Evolutionary conservation across 108 stramenopile species (phyloP).

Genomic region (Cyclostephanos invisitatus): DNA sequence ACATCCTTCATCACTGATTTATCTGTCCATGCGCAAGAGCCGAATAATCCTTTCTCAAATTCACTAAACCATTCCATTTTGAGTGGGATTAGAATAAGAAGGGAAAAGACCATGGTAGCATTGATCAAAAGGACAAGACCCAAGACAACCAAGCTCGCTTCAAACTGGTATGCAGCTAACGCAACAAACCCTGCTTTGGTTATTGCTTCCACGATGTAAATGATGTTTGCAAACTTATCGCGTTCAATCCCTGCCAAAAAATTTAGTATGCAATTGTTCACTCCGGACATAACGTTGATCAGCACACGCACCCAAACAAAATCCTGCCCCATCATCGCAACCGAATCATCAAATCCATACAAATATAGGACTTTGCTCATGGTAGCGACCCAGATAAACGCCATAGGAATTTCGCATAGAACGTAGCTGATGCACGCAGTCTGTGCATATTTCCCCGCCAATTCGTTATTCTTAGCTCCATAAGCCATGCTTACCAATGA

Average conservation of each 20-base stretch:
- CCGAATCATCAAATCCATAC: constrained; percentile 32
- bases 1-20: constrained; percentile 45
- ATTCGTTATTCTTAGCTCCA: constrained; percentile 41
- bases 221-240: constrained; percentile 18
- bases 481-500: constrained; percentile 40
- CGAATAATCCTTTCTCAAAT: constrained; percentile 13
- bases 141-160: constrained; percentile 36
- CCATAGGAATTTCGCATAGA: constrained; percentile 27
- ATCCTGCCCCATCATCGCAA: constrained; percentile 12
- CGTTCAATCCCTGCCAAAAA: constrained; percentile 27
- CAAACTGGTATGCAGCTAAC: neutral
- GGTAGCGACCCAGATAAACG: constrained; percentile 25
- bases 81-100: constrained; percentile 23
- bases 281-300: constrained; percentile 10
- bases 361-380: constrained; percentile 30
- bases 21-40: constrained; percentile 16
- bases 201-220: neutral
- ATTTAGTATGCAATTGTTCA: constrained; percentile 6
- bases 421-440: constrained; percentile 12
- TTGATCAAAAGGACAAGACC: constrained; percentile 25
- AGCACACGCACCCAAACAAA: constrained; percentile 33
- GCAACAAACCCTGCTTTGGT: constrained; percentile 15
- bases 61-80: constrained; percentile 26
- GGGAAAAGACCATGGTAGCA: constrained; percentile 22
- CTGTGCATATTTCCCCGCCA: constrained; percentile 37